phyloP scores from a whole-genome alignment of 2,329 filamentous ascomycete species.

The Laburnicola sp. region DNA sequence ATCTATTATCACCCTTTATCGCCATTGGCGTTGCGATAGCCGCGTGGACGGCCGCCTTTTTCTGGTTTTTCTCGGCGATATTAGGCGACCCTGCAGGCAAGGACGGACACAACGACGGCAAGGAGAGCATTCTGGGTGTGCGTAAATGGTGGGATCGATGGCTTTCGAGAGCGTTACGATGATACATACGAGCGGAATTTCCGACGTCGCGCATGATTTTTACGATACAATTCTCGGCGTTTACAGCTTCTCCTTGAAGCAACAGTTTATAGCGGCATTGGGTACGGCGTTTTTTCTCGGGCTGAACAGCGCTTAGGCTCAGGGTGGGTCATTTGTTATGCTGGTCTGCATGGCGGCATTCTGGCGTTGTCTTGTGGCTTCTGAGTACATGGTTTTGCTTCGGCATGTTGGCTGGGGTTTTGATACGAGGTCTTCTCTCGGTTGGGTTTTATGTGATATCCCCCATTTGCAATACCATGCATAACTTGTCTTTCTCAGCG shows the following conservation, averaged over 20 bases:
- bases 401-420: background rate
- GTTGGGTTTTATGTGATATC: background rate
- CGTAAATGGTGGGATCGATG: slow-evolving; percentile 64
- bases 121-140: slow-evolving; percentile 61
- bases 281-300: slow-evolving; percentile 2
- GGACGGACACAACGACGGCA: slow-evolving; percentile 63
- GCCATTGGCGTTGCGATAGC: slow-evolving; percentile 60
- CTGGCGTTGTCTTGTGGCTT: background rate
- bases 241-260: background rate
- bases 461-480: background rate
- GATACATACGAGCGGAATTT: background rate
- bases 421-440: background rate
- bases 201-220: background rate
- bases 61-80: slow-evolving; percentile 65
- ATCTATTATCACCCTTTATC: slow-evolving; percentile 59
- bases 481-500: background rate
- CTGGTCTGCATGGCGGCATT: background rate
- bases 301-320: background rate
- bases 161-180: slow-evolving; percentile 50
- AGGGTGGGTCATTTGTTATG: background rate
- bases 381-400: background rate
- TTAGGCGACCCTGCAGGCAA: slow-evolving; percentile 65
- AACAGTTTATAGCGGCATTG: slow-evolving; percentile 7
- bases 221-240: background rate
- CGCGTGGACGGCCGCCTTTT: slow-evolving; percentile 62